Evolutionary conservation across 2,329 filamentous ascomycete genomes (phyloP), one percentile per base, ranked within the genome.

Genomic region (Colletotrichum cuscutae): DNA sequence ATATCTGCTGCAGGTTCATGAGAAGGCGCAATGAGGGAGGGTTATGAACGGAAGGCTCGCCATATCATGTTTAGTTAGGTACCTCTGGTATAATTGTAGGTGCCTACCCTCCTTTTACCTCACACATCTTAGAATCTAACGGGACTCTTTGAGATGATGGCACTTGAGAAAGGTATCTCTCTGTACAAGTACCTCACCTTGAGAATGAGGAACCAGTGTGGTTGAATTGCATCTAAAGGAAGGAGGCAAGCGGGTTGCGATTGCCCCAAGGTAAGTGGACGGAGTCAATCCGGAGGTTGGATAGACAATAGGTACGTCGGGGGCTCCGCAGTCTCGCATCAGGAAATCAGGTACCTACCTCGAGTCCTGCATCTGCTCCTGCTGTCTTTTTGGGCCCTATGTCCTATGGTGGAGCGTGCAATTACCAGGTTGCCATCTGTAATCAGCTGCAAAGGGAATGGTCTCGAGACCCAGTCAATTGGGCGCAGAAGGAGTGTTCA

Each of bases 381-480:
- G 42, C 42, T 49, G 15, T 49, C 42, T 49, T 49, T 49, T 49
- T 52, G 60, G 49, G 28, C 59, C 57, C 42, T 24, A 37, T 37
- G 56, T 63, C 57, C 42, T 19, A 30, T 37, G 56, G 71, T 73
- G 71, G 71, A 73, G 67, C 19, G 60, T 71, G 71, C 49, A 72
- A 73, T 73, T 71, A 71, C 71, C 71, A 73, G 66, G 71, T 71
- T 71, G 42, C 71, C 71, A 65, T 71, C 71, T 73, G 71, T 26
- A 73, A 71, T 65, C 71, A 73, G 71, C 71, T 71, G 71, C 66
- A 52, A 73, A 56, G 46, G 66, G 56, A 70, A 73, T 35, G 61
- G 71, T 57, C 71, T 61, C 56, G 60, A 65, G 67, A 65, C 70
- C 70, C 65, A 72, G 65, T 72, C 65, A 64, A 72, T 69, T 60